These are phyloP conservation scores for Taphrina confusa DNA, from an alignment of 1,139 yeast genomes.

Conservation along the genomic window DNA sequence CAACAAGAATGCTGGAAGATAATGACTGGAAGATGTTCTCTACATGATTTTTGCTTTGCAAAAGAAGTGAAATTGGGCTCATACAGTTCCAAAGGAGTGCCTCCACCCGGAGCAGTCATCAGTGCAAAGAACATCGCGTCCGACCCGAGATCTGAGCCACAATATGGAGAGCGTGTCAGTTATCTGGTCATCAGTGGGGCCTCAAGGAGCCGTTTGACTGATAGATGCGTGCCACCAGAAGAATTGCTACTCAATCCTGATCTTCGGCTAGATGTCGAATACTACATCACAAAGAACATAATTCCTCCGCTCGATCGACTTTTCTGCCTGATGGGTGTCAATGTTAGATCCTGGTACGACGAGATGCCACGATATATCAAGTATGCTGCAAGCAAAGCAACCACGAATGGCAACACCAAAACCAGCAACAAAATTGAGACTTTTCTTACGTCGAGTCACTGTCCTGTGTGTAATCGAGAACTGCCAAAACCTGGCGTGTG, in stretches of 20 bases:
- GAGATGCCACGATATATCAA: constrained; percentile 58
- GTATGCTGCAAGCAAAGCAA: constrained; percentile 30
- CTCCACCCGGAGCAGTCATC: constrained; percentile 90
- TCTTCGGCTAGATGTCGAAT: constrained; percentile 64
- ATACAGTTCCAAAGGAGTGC: constrained; percentile 66
- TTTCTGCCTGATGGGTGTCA: constrained; percentile 79
- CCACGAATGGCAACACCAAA: neutral
- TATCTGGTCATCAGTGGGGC: constrained; percentile 75
- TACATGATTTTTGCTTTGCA: constrained; percentile 87
- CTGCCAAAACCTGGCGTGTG: constrained; percentile 35
- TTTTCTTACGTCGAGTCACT: constrained; percentile 42
- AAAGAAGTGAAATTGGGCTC: constrained; percentile 84
- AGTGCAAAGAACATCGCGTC: constrained; percentile 61
- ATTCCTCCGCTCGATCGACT: constrained; percentile 88
- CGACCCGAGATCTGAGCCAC: constrained; percentile 79
- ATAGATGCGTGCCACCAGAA: constrained; percentile 77
- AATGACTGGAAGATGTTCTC: constrained; percentile 59
- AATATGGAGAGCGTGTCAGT: constrained; percentile 83
- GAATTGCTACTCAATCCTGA: constrained; percentile 56
- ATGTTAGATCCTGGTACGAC: constrained; percentile 73
- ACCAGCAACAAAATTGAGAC: constrained; percentile 35
- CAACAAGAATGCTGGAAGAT: constrained; percentile 67
- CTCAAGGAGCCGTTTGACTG: constrained; percentile 66
- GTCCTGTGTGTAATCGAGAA: constrained; percentile 41
- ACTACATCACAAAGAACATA: constrained; percentile 77